Conservation (phyloP, 1,284 basidiomycete genomes). For the Puccinia hordei region DNA sequence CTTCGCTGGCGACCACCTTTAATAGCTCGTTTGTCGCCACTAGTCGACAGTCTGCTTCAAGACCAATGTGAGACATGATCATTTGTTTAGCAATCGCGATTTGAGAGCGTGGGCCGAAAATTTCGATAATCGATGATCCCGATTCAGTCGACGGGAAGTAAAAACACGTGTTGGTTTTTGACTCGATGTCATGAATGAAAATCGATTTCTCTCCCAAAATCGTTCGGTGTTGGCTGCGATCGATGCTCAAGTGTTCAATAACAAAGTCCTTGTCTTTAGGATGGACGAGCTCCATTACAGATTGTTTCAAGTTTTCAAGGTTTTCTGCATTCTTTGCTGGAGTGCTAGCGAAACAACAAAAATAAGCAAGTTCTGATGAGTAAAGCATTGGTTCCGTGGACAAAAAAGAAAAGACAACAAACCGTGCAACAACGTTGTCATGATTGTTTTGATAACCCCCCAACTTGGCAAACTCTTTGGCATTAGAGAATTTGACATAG, state of each 20-base stretch:
- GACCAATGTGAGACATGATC: constrained; percentile 92
- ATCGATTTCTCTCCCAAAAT: constrained; percentile 93
- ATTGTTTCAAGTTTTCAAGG: constrained; percentile 90
- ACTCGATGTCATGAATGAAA: constrained; percentile 94
- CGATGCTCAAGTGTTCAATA: constrained; percentile 87
- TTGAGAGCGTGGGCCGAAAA: constrained; percentile 95
- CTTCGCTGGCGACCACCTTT: constrained; percentile 77
- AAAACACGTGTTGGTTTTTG: constrained; percentile 90
- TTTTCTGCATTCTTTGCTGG: constrained; percentile 97
- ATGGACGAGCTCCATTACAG: constrained; percentile 95
- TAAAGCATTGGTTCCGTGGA: not conserved
- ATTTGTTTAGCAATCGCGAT: constrained; percentile 94
- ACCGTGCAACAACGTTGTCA: constrained; percentile 92
- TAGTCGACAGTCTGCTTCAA: constrained; percentile 91
- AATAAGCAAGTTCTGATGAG: not conserved
- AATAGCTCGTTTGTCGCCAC: constrained; percentile 68
- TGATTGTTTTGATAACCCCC: constrained; percentile 97
- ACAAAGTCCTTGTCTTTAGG: constrained; percentile 98
- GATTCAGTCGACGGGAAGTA: constrained; percentile 95
- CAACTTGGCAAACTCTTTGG: constrained; percentile 91
- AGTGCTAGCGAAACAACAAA: constrained; percentile 62
- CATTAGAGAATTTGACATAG: constrained; percentile 99
- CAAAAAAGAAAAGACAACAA: constrained; percentile 47
- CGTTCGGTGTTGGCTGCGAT: constrained; percentile 89
- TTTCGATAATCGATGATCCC: constrained; percentile 83